Conservation (phyloP, 257 asterid species). For the Solanum tarapatanum region DNA sequence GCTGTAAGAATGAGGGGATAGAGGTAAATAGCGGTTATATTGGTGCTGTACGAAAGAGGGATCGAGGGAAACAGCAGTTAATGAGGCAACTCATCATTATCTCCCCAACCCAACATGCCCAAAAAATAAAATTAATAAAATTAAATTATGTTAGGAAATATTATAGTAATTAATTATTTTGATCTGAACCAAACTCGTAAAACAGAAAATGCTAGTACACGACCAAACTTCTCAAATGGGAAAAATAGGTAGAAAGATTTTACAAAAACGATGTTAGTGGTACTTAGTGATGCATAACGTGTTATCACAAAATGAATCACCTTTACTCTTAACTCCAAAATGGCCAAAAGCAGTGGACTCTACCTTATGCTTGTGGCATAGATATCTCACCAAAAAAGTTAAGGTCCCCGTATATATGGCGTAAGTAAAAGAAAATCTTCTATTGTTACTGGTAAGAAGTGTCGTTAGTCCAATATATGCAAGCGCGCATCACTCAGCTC, state of each 20-base stretch:
- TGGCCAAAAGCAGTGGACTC: not conserved
- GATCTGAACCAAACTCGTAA: not conserved
- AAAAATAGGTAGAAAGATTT: not conserved
- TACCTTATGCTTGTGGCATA: not conserved
- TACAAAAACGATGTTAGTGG: not conserved
- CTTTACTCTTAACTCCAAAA: not conserved
- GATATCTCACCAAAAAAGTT: not conserved
- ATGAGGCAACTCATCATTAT: not conserved
- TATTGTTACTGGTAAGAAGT: conserved; percentile 14
- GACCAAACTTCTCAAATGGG: not conserved
- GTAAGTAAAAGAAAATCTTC: not conserved
- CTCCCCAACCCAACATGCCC: not conserved
- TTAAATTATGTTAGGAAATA: not conserved
- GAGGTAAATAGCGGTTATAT: not conserved
- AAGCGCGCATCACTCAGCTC: conserved; percentile 8
- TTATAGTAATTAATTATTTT: not conserved
- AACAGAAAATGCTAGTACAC: not conserved
- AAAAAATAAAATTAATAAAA: no score
- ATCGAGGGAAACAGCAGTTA: not conserved
- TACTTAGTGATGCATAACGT: not conserved
- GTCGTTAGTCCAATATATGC: conserved; percentile 3
- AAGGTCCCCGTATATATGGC: not conserved
- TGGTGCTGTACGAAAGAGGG: not conserved
- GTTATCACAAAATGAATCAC: not conserved
- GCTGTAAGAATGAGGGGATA: conserved; percentile 1